These are phyloP conservation scores for Gelatoporia subvermispora DNA, from an alignment of 768 basidiomycete species.

Conservation along the genomic window DNA sequence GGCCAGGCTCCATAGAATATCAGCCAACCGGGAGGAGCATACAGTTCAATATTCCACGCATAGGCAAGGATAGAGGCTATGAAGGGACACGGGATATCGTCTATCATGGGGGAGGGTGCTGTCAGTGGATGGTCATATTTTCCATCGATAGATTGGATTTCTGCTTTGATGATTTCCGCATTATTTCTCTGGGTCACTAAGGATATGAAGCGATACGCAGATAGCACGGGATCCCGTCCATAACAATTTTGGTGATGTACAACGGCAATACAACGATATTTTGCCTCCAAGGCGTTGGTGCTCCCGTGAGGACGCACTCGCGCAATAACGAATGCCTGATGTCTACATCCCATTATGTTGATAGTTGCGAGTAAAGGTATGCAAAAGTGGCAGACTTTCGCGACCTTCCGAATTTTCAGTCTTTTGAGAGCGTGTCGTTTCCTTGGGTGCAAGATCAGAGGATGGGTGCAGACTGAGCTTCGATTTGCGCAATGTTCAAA, in stretches of 20 bases:
- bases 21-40: conserved; percentile 1
- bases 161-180: conserved; percentile 30
- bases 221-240: conserved; percentile 28
- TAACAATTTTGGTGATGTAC: conserved; percentile 38
- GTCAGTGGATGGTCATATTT: conserved; percentile 20
- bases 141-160: conserved; percentile 28
- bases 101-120: conserved; percentile 9
- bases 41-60: conserved; percentile 27
- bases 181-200: conserved; percentile 33
- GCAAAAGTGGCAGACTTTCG: too few species aligned
- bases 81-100: conserved; percentile 30
- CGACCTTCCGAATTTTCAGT: too few species aligned
- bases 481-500: too few species aligned
- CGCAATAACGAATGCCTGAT: conserved; percentile 38
- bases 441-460: too few species aligned
- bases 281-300: conserved; percentile 9
- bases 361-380: too few species aligned
- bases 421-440: too few species aligned
- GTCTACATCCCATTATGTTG: conserved; percentile 34
- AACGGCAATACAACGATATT: conserved; percentile 37
- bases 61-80: conserved; percentile 25
- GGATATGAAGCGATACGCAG: conserved; percentile 28
- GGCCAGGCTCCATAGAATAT: too few species aligned
- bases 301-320: conserved; percentile 23
- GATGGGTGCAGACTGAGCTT: too few species aligned